These are phyloP conservation scores for Lachnellula hyalina DNA, from an alignment of 2,329 filamentous ascomycete genomes.

Conservation along the genomic window DNA sequence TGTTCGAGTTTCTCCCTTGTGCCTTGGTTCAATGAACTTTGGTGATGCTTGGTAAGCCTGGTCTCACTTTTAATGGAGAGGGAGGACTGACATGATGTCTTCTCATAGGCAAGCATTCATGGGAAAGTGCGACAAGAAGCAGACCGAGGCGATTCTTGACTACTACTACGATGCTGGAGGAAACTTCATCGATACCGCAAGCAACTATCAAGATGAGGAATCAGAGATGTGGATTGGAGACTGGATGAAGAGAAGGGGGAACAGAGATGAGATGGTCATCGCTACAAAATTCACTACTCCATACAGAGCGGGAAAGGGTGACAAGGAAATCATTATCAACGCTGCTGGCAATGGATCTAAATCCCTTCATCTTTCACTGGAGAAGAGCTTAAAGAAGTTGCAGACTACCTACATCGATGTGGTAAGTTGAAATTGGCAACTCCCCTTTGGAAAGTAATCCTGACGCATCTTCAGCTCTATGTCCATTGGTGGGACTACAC, in stretches of 20 bases:
- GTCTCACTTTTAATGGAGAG: no score
- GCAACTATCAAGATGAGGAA: slow-evolving; percentile 60
- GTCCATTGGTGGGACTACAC: slow-evolving; percentile 65
- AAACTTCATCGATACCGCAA: slow-evolving; percentile 65
- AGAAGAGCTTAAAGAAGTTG: slow-evolving; percentile 53
- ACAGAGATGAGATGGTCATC: slow-evolving; percentile 60
- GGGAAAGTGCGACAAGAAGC: slow-evolving; percentile 60
- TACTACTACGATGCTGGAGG: slow-evolving; percentile 52
- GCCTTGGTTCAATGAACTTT: slow-evolving; percentile 62
- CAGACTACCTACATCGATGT: slow-evolving; percentile 67
- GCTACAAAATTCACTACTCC: slow-evolving; percentile 52
- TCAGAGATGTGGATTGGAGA: slow-evolving; percentile 64
- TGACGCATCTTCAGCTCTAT: slow-evolving; percentile 40
- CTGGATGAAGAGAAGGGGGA: slow-evolving; percentile 62
- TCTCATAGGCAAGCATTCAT: slow-evolving; percentile 45
- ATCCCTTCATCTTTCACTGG: slow-evolving; percentile 50
- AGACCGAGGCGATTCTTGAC: slow-evolving; percentile 51
- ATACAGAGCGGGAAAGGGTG: slow-evolving; percentile 27
- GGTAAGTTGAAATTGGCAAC: slow-evolving; percentile 30
- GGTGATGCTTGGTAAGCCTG: slow-evolving; percentile 45
- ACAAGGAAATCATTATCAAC: slow-evolving; percentile 38
- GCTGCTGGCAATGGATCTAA: slow-evolving; percentile 57
- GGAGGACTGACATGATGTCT: not conserved
- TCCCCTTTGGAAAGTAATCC: no score
- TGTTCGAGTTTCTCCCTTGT: slow-evolving; percentile 62